Base-by-base conservation (phyloP, 495 filamentous ascomycete species). In the Lichina pygmaea region DNA sequence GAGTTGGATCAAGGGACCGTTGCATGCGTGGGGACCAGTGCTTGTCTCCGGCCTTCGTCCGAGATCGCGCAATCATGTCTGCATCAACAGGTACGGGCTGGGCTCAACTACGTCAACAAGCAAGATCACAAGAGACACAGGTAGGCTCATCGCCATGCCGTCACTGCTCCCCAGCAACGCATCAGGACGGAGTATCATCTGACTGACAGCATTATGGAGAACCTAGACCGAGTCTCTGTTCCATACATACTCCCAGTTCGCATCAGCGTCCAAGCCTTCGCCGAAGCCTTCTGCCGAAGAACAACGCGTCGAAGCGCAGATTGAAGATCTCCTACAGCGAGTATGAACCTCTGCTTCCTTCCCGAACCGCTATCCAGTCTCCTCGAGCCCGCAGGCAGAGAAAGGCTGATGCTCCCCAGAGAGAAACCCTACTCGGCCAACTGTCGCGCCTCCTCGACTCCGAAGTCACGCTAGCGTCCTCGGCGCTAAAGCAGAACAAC, bases 101-200 rank as follows among this genome's bases (percentile, higher is more conserved):
- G 89, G 77, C 84, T 50, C 89, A 94, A 63, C 73, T 97, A 46
- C 79, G 89, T 51, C 84, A 93, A 60, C 89, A 95, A 60, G 81
- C 85, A 44, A 70, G 91, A 52, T 71, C 77, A 16, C 66, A 95
- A 49, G 91, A 97, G 59, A 82, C 80, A 48, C 91, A 97, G 68
- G 89, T 93, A 70, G 51, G 50, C 41, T 31, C n/a, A 11, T n/a
- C 24, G 37, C 16, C 39, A 11, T 24, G 24, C 24, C 24, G 24
- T 24, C 24, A 24, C 24, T 24, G 24, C 24, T 24, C 4, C 24
- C 24, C 24, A 24, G 24, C 24, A 4, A 24, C 4, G 24, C 24
- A 45, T 37, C 17, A 16, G 6, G 0, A 11, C 30, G 39, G n/a
- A 32, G 17, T 37, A 12, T 8, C 7, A 13, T 12, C 10, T 17